Percentiles rank a stretch among this genome's conserved stretches.
These are phyloP conservation scores for Colletotrichum zoysiae DNA, from an alignment of 2,329 filamentous ascomycete species.

Conservation along the genomic window DNA sequence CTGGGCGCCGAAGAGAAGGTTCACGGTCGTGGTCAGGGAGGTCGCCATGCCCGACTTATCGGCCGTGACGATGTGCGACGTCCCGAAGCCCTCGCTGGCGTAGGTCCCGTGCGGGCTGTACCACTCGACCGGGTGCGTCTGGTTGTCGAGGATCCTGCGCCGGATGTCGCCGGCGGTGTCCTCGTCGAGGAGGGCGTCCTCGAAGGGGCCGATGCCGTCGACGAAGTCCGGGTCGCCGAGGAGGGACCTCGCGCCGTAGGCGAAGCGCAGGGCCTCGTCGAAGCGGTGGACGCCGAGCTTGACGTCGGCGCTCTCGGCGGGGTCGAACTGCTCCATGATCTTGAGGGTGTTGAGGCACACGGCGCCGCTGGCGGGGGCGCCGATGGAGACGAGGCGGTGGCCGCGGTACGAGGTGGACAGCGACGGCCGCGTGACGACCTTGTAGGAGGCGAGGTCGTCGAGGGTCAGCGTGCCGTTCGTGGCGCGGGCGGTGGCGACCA, in stretches of 20 bases:
- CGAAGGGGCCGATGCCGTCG: conserved; percentile 69
- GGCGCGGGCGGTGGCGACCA: conserved; percentile 75
- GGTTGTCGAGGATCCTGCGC: conserved; percentile 76
- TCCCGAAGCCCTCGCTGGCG: conserved; percentile 77
- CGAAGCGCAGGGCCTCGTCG: conserved; percentile 90
- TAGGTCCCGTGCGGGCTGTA: conserved; percentile 80
- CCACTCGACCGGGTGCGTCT: conserved; percentile 77
- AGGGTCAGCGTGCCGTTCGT: conserved; percentile 88
- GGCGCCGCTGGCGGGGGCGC: conserved; percentile 82
- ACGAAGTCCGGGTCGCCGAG: conserved; percentile 88
- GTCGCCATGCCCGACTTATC: conserved; percentile 82
- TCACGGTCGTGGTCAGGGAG: conserved; percentile 87
- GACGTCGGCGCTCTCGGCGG: conserved; percentile 63
- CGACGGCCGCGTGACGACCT: conserved; percentile 73
- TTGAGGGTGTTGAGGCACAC: conserved; percentile 84
- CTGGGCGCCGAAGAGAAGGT: conserved; percentile 84
- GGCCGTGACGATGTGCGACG: conserved; percentile 78
- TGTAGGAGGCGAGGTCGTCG: conserved; percentile 81
- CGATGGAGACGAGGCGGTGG: conserved; percentile 76
- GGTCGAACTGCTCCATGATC: conserved; percentile 81
- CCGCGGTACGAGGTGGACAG: conserved; percentile 76
- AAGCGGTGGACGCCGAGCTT: conserved; percentile 85
- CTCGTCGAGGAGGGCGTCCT: conserved; percentile 75
- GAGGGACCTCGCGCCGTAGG: conserved; percentile 81
- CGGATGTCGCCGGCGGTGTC: conserved; percentile 71